Base-by-base conservation (phyloP, 2,329 filamentous ascomycete species). In the Paecilomyces fulvus region DNA sequence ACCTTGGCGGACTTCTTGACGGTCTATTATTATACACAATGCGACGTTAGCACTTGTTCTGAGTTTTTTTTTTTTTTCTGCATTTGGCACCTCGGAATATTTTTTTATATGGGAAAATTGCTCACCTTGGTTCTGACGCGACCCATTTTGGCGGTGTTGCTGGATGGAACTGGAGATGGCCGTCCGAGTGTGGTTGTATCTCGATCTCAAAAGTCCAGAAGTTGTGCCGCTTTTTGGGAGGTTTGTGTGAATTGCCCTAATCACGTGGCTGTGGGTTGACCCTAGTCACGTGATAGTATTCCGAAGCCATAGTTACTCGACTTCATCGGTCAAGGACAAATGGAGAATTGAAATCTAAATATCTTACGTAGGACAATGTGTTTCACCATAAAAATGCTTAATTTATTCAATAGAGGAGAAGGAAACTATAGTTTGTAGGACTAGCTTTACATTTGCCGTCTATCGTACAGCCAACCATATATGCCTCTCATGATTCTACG, bases 1-100 rank as follows among this genome's bases (percentile, higher is more conserved):
- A 96, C 91, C 89, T 99, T 99, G 83, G 94, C 92, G 84, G 86
- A 88, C 79, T 87, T 86, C 82, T 88, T 88, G 73, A 88, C 85
- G 69, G 84, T 87, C 83, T 82, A 59, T 61, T 82, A 59, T 61
- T 28, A 49, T 52, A 12, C 21, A 20, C 30, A 31, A n/a, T 49
- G 55, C n/a, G 48, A 52, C 53, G 56, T 58, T 30, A 59, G 52
- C 23, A 30, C 37, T 53, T 50, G 3, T 48, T 11, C 49, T 37
- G 17, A n/a, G 5, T 49, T 28, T 25, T 49, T 7, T 25, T 30
- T n/a, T 7, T 25, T 30, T n/a, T n/a, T n/a, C n/a, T n/a, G n/a
- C n/a, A n/a, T n/a, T n/a, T n/a, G n/a, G n/a, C n/a, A n/a, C n/a
- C n/a, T n/a, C n/a, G n/a, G n/a, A n/a, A n/a, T n/a, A n/a, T n/a